Evolutionary conservation across 257 asterid genomes (phyloP).

Genomic region (Nicotiana attenuata): DNA sequence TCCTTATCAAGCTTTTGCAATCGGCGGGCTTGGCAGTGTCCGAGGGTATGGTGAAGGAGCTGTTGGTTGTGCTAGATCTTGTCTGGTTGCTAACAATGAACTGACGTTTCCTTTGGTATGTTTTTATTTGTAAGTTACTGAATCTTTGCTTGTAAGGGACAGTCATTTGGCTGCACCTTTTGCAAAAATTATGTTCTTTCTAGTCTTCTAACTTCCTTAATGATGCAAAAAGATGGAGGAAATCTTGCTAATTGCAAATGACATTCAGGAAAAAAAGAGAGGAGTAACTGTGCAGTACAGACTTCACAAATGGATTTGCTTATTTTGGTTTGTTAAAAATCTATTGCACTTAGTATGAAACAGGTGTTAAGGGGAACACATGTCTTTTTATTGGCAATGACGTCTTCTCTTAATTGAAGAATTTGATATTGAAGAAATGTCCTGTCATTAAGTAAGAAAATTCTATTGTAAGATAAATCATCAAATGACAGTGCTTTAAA

Average conservation of each 20-base stretch:
- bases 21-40: conserved; percentile 87
- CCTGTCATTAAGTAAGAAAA: background rate
- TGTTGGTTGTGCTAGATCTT: conserved; percentile 86
- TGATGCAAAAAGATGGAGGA: background rate
- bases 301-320: background rate
- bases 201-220: background rate
- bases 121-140: background rate
- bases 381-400: background rate
- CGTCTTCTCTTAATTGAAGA: background rate
- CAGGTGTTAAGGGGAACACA: background rate
- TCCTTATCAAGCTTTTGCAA: conserved; percentile 96
- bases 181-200: background rate
- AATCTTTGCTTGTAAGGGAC: background rate
- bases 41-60: conserved; percentile 99
- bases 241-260: background rate
- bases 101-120: conserved; percentile 82
- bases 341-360: background rate
- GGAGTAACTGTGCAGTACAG: background rate
- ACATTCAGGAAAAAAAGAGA: background rate
- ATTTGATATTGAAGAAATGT: background rate
- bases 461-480: background rate
- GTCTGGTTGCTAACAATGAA: conserved; percentile 78
- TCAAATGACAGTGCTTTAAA: background rate
- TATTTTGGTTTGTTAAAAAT: background rate
- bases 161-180: background rate